Base-by-base conservation (phyloP, 2,329 filamentous ascomycete genomes). In the Apiospora saccharicola region DNA sequence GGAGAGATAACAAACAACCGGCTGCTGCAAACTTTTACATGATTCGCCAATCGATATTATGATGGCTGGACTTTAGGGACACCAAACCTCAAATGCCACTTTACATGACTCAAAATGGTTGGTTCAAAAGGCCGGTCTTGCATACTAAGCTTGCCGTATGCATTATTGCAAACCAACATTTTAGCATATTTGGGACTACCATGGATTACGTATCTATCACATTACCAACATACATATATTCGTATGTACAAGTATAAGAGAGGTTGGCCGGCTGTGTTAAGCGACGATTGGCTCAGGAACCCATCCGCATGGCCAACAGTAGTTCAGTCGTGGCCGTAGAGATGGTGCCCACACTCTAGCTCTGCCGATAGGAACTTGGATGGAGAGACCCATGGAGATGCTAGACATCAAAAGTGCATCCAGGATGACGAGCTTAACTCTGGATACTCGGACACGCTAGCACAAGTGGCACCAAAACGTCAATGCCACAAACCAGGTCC, bases 51-150 rank as follows among this genome's bases (percentile, higher is more conserved):
- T n/a, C 8, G 19, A 64, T 64, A 41, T 41, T 34, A 64, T 41
- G 34, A n/a, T 41, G 22, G 34, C 34, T 37, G 30, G 16, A 10
- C 6, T 4, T 41, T 64, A 14, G 10, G 34, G n/a, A 37, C 10
- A 64, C 30, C 34, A 41, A 64, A 10, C 16, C 57, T 64, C 30
- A 12, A 41, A n/a, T 64, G 57, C 30, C 34, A 41, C 19, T 61
- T 30, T 14, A 24, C 34, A 64, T 64, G 57, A 64, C 57, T 64
- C 57, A 41, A 41, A 64, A 64, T 37, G 30, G n/a, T 19, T 19
- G 57, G 30, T 64, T 22, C 34, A n/a, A 64, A 64, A 64, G n/a
- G 57, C 57, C 57, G 57, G 34, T 3, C 30, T 51, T 51, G 49
- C 49, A 51, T 64, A 37, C 1, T 34, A 34, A 53, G 14, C 34